A percentile compares a stretch with the other conserved stretches of the same genome.
Evolutionary conservation across 2,329 filamentous ascomycete genomes (phyloP).

Genomic region (Colletotrichum costaricense): DNA sequence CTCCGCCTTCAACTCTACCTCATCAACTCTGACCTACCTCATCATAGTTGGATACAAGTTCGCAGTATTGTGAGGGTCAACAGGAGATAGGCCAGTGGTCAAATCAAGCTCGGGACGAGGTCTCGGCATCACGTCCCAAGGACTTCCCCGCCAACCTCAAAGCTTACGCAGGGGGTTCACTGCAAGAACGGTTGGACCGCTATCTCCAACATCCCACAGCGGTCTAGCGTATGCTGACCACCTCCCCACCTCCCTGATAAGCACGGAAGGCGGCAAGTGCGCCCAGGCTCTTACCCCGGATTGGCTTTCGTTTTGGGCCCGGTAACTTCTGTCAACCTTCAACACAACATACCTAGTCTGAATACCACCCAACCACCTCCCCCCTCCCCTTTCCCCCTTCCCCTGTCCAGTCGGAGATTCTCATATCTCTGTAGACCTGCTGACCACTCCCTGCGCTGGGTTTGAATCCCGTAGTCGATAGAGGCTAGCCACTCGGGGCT

Average conservation of each 20-base stretch:
- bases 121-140: not conserved
- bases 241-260: constrained; percentile 5
- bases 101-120: not conserved
- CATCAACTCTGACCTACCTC: not conserved
- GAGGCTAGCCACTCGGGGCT: constrained; percentile 3
- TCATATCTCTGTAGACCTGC: not conserved
- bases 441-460: not conserved
- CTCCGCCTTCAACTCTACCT: too few species aligned
- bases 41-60: not conserved
- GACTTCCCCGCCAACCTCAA: not conserved
- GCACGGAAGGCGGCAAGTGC: constrained; percentile 7
- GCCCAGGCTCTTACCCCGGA: constrained; percentile 8
- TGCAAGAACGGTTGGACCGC: not conserved
- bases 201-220: constrained; percentile 7
- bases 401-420: constrained; percentile 2
- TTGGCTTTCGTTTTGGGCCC: not conserved
- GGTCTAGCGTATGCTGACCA: constrained; percentile 7
- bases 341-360: not conserved
- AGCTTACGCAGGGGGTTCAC: not conserved
- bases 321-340: constrained; percentile 4
- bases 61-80: not conserved
- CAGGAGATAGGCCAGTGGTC: not conserved
- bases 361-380: not conserved
- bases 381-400: not conserved
- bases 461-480: constrained; percentile 2